Base-by-base conservation (phyloP, 1,139 yeast genomes). In the Yamadazyma songkhlaensis region DNA sequence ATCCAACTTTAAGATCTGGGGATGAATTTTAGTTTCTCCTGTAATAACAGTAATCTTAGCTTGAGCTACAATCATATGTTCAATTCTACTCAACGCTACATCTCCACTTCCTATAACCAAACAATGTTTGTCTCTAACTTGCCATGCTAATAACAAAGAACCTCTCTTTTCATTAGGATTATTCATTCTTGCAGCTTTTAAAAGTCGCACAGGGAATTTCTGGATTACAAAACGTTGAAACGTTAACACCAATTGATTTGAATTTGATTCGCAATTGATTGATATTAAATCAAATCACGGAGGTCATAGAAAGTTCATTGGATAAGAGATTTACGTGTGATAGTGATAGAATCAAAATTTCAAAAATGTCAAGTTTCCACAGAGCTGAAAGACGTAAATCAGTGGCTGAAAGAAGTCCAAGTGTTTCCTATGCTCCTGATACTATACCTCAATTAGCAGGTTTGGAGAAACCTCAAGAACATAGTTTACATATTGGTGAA, bases 361-460 rank as follows among this genome's bases (percentile, higher is more conserved):
- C 10, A 3, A 23, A 7, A 6, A 27, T 33, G 36, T 23, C 36
- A 4, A 34, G 11, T 31, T 38, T 44, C 11, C 37, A 45, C 20
- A 56, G 67, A 42, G 50, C 59, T 3, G 76, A 70, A 51, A 69
- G 81, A 58, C 80, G 88, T 49, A 77, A 80, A 34, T 79, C 87
- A 10, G 80, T 82, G 79, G 89, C 85, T 0, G 90, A 83, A 54
- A 62, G 85, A 48, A 72, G 87, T 45, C 87, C 94, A 6, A 74
- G 88, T 10, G 67, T 67, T 27, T 58, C 67, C 5, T 69, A 69
- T 45, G 61, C 69, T 5, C 73, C 75, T 3, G 64, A 70, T 4
- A 78, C 84, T 29, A 88, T 88, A 25, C 97, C 97, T 5, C 89
- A 82, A 42, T 67, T 84, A 40, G 86, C 88, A 0, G 92, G 90